Evolutionary conservation across 2,329 filamentous ascomycete genomes (phyloP), one percentile per base, ranked within the genome.

Genomic region (Colletotrichum musicola): DNA sequence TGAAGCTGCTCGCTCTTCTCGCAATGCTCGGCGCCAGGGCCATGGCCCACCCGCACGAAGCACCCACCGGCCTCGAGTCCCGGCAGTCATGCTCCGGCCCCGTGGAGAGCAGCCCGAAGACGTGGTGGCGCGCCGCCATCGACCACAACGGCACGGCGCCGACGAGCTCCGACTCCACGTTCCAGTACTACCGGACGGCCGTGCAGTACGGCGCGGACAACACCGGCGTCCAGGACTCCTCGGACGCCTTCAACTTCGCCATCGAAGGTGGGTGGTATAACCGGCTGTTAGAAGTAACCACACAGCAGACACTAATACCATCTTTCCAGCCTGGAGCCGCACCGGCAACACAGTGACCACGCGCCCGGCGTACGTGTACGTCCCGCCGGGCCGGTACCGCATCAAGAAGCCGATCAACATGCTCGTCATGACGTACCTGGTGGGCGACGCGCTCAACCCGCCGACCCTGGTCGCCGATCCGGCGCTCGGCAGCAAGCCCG

Each of bases 351-450:
- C 73, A 4, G 74, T 76, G 38, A 77, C 73, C 40, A 74, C 60
- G 22, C 62, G 62, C n/a, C 66, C 66, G 30, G 66, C 62, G 38
- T 69, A 69, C 55, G 67, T 78, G 14, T 78, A 77, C 60, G 70
- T 79, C n/a, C 75, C 75, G 1, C 73, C 72, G 9, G 77, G 77
- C 49, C 75, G 65, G 13, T 78, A 79, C 67, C 74, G 74, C 30
- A 73, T 78, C 60, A 74, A 72, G 27, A 72, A 71, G 51, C 72
- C 76, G 12, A 72, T 79, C 58, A 71, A 77, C 68, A 72, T 76
- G 54, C 73, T 75, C 22, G 76, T 78, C 13, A 73, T 72, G 59
- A 79, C 77, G 13, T 77, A 75, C 25, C 68, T 78, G 10, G 70
- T 78, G 50, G 77, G 77, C n/a, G 75, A 78, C 60, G 71, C 77